Percentiles rank a stretch among this genome's conserved stretches.
Evolutionary conservation across 371 early-diverging fungal species (phyloP).

Genomic region (Batrachochytrium dendrobatidis): DNA sequence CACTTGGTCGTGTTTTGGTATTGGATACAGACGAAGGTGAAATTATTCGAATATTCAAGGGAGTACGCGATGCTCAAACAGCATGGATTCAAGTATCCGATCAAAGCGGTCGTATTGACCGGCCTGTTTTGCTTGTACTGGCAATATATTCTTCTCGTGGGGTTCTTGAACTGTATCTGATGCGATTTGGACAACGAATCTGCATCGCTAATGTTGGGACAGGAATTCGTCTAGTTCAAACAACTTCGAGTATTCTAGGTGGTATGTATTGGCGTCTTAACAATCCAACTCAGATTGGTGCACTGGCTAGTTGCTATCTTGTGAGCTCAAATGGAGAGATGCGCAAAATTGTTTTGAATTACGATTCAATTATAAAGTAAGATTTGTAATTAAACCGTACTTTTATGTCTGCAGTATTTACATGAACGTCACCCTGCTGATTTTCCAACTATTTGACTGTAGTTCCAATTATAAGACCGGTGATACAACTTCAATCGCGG

Average conservation of each 20-base stretch:
- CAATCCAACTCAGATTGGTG: not conserved
- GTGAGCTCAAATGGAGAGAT: not conserved
- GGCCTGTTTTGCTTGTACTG: not conserved
- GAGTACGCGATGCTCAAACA: constrained; percentile 16
- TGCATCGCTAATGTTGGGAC: constrained; percentile 8
- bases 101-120: not conserved
- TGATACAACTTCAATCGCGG: no score
- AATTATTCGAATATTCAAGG: constrained; percentile 18
- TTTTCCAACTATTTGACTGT: no score
- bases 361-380: not conserved
- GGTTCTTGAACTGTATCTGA: constrained; percentile 12
- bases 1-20: constrained; percentile 18
- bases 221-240: constrained; percentile 32
- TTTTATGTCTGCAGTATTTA: no score
- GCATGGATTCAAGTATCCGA: constrained; percentile 12
- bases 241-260: constrained; percentile 6
- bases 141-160: constrained; percentile 16
- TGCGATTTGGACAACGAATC: constrained; percentile 8
- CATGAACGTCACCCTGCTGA: no score
- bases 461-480: no score
- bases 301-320: not conserved
- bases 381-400: no score
- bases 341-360: not conserved
- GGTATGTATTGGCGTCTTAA: constrained; percentile 5
- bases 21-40: constrained; percentile 16